These are phyloP conservation scores for Jimgerdemannia flammicorona DNA, from an alignment of 192 early-diverging fungal species.

Conservation along the genomic window DNA sequence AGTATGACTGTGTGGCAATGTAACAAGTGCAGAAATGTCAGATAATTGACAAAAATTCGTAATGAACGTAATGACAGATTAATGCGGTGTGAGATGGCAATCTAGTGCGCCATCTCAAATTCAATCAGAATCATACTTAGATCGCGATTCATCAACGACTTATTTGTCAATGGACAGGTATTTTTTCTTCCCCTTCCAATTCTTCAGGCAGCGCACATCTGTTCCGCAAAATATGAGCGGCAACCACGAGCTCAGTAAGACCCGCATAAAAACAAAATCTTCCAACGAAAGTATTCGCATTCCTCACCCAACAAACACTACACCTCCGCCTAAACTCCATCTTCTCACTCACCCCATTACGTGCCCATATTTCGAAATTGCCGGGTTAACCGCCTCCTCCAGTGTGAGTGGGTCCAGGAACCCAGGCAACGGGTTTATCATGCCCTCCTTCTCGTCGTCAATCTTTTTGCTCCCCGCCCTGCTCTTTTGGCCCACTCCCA, in stretches of 20 bases:
- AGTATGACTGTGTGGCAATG: slow-evolving; percentile 41
- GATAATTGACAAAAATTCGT: background rate
- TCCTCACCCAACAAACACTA: too few species aligned
- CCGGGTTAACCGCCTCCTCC: slow-evolving; percentile 87
- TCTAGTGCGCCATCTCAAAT: too few species aligned
- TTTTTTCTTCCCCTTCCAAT: slow-evolving; percentile 75
- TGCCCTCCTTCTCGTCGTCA: slow-evolving; percentile 39
- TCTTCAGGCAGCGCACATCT: slow-evolving; percentile 75
- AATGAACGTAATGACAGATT: background rate
- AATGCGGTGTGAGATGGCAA: background rate
- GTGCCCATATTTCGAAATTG: slow-evolving; percentile 92
- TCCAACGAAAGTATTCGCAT: background rate
- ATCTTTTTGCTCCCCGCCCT: slow-evolving; percentile 24
- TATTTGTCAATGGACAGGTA: slow-evolving; percentile 93
- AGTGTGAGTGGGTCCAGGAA: slow-evolving; percentile 94
- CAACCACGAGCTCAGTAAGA: background rate
- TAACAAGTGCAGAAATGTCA: background rate
- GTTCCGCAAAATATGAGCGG: background rate
- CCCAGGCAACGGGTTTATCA: slow-evolving; percentile 82
- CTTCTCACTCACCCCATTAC: slow-evolving; percentile 62
- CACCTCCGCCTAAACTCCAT: too few species aligned
- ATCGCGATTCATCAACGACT: slow-evolving; percentile 87
- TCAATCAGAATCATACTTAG: slow-evolving; percentile 40
- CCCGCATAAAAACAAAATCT: background rate
- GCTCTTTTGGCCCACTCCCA: background rate